These are phyloP conservation scores for Lichtheimia corymbifera DNA, from an alignment of 371 early-diverging fungal species.

Conservation along the genomic window DNA sequence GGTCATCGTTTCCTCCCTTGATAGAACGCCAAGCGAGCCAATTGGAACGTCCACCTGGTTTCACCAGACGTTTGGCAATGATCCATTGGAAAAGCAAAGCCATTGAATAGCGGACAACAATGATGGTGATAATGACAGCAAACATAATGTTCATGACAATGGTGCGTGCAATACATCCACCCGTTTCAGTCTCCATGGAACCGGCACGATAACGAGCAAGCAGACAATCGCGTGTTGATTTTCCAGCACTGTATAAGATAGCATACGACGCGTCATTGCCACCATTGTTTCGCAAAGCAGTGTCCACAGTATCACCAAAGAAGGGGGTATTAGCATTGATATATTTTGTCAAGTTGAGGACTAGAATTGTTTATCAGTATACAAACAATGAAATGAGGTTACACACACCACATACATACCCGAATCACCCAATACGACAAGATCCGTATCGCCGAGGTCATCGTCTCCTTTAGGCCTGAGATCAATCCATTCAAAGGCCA, in stretches of 20 bases:
- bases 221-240: conserved; percentile 42
- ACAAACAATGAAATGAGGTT: background rate
- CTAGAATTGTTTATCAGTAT: conserved; percentile 12
- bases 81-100: conserved; percentile 67
- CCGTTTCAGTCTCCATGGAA: conserved; percentile 46
- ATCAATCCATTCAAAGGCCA: conserved; percentile 50
- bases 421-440: conserved; percentile 52
- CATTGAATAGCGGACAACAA: conserved; percentile 57
- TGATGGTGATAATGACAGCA: conserved; percentile 47
- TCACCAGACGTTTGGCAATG: conserved; percentile 42
- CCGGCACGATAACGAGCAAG: conserved; percentile 48
- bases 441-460: conserved; percentile 24
- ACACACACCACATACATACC: conserved; percentile 26
- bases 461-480: conserved; percentile 23
- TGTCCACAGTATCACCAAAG: conserved; percentile 35
- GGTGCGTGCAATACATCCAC: conserved; percentile 61
- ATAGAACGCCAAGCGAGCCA: conserved; percentile 56
- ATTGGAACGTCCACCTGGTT: conserved; percentile 50
- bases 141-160: conserved; percentile 49
- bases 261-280: conserved; percentile 51
- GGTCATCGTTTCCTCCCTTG: conserved; percentile 50
- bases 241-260: conserved; percentile 34
- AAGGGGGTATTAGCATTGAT: conserved; percentile 8
- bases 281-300: conserved; percentile 25
- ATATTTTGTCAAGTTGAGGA: conserved; percentile 38